These are phyloP conservation scores for Barnettozyma pratensis DNA, from an alignment of 805 yeast genomes.

Conservation along the genomic window DNA sequence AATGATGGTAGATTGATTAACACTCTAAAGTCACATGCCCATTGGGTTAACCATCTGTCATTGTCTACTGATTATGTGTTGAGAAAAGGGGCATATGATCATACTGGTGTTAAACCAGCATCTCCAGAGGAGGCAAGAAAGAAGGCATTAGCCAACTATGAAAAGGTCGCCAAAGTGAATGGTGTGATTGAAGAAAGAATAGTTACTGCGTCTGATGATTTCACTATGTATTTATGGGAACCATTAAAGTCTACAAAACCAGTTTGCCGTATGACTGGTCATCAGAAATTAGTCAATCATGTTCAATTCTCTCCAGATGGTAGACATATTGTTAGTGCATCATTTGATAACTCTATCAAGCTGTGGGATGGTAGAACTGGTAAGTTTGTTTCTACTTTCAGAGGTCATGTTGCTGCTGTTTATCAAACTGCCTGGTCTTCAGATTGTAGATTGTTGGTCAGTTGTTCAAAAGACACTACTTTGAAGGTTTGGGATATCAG, in stretches of 20 bases:
- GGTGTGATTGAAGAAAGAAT: conserved; percentile 74
- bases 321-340: conserved; percentile 80
- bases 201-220: conserved; percentile 95
- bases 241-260: conserved; percentile 81
- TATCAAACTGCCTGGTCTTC: conserved; percentile 98
- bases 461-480: conserved; percentile 95
- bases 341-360: conserved; percentile 93
- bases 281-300: conserved; percentile 93
- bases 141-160: conserved; percentile 47
- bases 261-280: conserved; percentile 91
- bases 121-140: conserved; percentile 41
- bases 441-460: conserved; percentile 83
- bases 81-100: conserved; percentile 85
- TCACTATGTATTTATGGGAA: conserved; percentile 97
- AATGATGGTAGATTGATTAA: conserved; percentile 71
- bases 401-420: conserved; percentile 98
- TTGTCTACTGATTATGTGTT: conserved; percentile 86
- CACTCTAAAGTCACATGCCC: conserved; percentile 85
- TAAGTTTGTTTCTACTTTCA: conserved; percentile 77
- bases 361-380: conserved; percentile 96
- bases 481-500: conserved; percentile 94
- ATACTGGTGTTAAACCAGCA: conserved; percentile 44
- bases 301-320: conserved; percentile 97
- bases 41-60: conserved; percentile 95
- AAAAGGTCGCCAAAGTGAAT: conserved; percentile 49